Conservation (phyloP, 2,329 filamentous ascomycete genomes). For the Byssochlamys sp. region DNA sequence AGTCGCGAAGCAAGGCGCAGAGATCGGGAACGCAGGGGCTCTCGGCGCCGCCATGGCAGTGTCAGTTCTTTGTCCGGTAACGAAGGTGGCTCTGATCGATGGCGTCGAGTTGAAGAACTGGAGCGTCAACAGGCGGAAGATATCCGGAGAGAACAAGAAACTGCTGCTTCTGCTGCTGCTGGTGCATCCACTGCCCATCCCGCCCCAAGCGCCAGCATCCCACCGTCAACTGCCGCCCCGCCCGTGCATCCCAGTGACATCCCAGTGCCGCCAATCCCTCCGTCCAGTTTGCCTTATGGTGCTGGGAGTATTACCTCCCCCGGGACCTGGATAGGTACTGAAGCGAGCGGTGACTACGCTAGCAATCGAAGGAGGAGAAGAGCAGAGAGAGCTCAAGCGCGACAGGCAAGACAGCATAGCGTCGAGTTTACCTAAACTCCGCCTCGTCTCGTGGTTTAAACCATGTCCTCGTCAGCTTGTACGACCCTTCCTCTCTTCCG, state of each 20-base stretch:
- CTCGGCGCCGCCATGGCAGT: slow-evolving; percentile 32
- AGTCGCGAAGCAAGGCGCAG: slow-evolving; percentile 46
- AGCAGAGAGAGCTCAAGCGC: slow-evolving; percentile 42
- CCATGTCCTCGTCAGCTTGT: background rate
- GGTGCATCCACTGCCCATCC: slow-evolving; percentile 10
- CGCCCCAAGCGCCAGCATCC: slow-evolving; percentile 16
- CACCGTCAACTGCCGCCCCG: slow-evolving; percentile 7
- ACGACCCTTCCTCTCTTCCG: background rate
- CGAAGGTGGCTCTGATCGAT: slow-evolving; percentile 33
- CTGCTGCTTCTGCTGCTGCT: slow-evolving; percentile 18
- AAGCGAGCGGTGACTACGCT: slow-evolving; percentile 43
- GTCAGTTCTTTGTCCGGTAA: slow-evolving; percentile 33
- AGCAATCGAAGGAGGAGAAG: slow-evolving; percentile 45
- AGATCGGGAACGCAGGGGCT: slow-evolving; percentile 36
- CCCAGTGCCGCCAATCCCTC: slow-evolving; percentile 27
- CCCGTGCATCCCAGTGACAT: slow-evolving; percentile 10
- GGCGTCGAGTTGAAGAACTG: slow-evolving; percentile 41
- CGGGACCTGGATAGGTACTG: slow-evolving; percentile 38
- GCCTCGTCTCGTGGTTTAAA: background rate
- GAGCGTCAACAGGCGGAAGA: slow-evolving; percentile 39
- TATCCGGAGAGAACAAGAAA: slow-evolving; percentile 29
- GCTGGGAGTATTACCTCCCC: slow-evolving; percentile 33
- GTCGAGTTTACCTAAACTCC: slow-evolving; percentile 41
- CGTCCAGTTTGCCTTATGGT: slow-evolving; percentile 32
- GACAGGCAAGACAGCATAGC: slow-evolving; percentile 37